Base-by-base conservation (phyloP, 345 rosid species). In the Sapria himalayana region DNA sequence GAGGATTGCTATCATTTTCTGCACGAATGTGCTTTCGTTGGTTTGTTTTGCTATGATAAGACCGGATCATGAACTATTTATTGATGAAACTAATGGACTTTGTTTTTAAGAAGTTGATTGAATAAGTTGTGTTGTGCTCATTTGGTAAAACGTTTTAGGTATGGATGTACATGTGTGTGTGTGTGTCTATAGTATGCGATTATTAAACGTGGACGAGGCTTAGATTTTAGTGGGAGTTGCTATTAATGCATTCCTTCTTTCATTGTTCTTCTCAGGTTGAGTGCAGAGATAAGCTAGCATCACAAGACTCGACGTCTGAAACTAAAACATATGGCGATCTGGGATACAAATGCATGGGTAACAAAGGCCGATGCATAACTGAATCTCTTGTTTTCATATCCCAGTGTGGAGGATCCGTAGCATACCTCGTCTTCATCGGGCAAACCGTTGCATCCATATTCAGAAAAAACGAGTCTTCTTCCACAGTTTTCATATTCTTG, bases 321-420 rank as follows among this genome's bases (percentile, higher is more conserved):
- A 60, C 78, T 23, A 70, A 49, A 59, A 81, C 93, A 0, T 89
- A 79, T 25, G 98, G 98, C 36, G 98, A 89, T 43, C 59, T 89
- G 55, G 98, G 91, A 12, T 58, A 54, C 43, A 67, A 57, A 36
- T 74, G 78, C 51, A 36, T 76, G 66, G 95, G 95, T 21, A 65
- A 31, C n/a, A 21, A 63, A 14, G 98, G 95, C 13, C 73, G 94
- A 19, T 74, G 46, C 54, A 20, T 79, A 14, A 72, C 98, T 10
- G 98, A 89, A 48, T 50, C 49, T n/a, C 82, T 89, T 27, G 71
- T 89, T 15, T 63, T 69, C 49, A 19, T 63, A n/a, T 57, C 98
- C 38, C 92, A 82, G 7, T 79, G 91, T 50, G 94, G 94, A 58
- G 98, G 93, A 18, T 58, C 75, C 9, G 76, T 79, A 45, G 91